Evolutionary conservation across 768 basidiomycete species (phyloP).

Genomic region (Trametes gibbosa): DNA sequence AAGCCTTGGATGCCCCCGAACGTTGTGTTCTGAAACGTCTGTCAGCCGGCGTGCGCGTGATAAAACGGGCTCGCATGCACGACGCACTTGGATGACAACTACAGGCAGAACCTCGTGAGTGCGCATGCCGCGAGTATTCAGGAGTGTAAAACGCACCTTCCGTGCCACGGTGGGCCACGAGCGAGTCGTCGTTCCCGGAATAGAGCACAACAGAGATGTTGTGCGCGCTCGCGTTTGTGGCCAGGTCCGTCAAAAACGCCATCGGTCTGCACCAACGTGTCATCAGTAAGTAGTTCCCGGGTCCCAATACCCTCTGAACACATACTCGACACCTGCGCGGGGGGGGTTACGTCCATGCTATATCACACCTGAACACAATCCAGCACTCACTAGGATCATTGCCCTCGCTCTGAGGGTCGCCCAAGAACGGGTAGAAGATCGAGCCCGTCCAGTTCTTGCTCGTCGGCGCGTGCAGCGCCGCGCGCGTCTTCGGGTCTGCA

Average conservation of each 20-base stretch:
- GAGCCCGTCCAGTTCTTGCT: slow-evolving; percentile 44
- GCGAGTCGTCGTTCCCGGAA: slow-evolving; percentile 69
- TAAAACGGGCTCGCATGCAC: not conserved
- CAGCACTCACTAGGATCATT: slow-evolving; percentile 34
- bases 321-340: slow-evolving; percentile 37
- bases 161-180: slow-evolving; percentile 60
- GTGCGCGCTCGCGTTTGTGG: slow-evolving; percentile 56
- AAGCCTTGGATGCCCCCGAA: slow-evolving; percentile 79
- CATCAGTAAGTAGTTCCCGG: not conserved
- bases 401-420: slow-evolving; percentile 11
- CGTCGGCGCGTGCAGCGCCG: slow-evolving; percentile 66
- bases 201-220: slow-evolving; percentile 54
- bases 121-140: no score
- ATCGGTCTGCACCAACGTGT: slow-evolving; percentile 44
- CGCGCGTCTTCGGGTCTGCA: slow-evolving; percentile 35
- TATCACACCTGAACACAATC: not conserved
- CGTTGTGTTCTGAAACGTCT: slow-evolving; percentile 60
- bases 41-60: no score
- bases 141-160: no score
- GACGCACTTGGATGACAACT: slow-evolving; percentile 48
- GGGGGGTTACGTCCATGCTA: not conserved
- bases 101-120: no score
- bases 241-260: slow-evolving; percentile 62
- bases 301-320: not conserved
- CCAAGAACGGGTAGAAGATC: slow-evolving; percentile 31